Evolutionary conservation across 257 asterid species (phyloP).

Genomic region (Salvia hispanica): DNA sequence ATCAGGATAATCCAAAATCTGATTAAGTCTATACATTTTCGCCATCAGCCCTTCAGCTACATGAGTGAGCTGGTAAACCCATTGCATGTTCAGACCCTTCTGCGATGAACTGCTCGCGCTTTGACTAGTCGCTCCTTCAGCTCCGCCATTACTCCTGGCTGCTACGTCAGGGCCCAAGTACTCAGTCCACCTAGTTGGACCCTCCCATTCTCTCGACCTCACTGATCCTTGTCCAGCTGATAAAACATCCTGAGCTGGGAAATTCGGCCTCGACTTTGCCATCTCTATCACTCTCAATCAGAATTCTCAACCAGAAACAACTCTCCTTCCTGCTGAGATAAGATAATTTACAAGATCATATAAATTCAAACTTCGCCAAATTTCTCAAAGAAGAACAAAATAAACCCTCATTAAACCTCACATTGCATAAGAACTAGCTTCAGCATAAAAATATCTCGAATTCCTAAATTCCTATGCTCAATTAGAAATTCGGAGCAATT

Average conservation of each 20-base stretch:
- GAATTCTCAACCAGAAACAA: conserved; percentile 30
- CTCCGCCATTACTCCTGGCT: conserved; percentile 56
- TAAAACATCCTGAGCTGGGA: conserved; percentile 65
- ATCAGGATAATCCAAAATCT: conserved; percentile 95
- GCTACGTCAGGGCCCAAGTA: conserved; percentile 78
- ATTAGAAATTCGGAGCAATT: not conserved
- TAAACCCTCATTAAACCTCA: conserved; percentile 18
- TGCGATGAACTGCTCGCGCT: conserved; percentile 54
- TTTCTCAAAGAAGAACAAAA: conserved; percentile 4
- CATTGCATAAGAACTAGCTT: not conserved
- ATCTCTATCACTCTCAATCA: conserved; percentile 47
- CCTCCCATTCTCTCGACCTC: conserved; percentile 86
- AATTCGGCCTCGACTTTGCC: conserved; percentile 73
- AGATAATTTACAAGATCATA: not conserved
- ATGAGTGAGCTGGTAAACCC: conserved; percentile 93
- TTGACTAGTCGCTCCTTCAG: conserved; percentile 51
- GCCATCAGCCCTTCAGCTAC: conserved; percentile 98
- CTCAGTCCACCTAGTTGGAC: conserved; percentile 92
- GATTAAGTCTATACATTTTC: conserved; percentile 91
- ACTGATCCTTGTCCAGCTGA: conserved; percentile 60
- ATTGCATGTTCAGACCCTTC: conserved; percentile 95
- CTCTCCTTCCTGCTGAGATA: conserved; percentile 41
- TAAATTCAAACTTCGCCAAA: conserved; percentile 26
- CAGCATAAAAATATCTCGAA: conserved; percentile 19
- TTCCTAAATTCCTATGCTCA: not conserved